Evolutionary conservation across 352 stramenopile species (phyloP).

Genomic region (Thalassiosira exigua): DNA sequence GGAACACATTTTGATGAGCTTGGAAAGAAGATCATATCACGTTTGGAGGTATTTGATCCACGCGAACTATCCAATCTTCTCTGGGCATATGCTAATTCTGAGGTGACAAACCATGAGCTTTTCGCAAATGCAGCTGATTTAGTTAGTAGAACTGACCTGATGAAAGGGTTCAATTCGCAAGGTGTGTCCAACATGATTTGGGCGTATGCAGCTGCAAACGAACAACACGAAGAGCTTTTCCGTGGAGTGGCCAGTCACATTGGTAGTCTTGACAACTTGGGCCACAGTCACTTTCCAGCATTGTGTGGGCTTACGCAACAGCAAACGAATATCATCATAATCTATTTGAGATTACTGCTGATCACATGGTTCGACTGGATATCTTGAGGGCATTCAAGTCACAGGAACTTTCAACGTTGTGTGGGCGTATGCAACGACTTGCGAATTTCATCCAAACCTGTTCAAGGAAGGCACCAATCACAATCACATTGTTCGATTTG

Average conservation of each 20-base stretch:
- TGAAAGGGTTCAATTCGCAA: slow-evolving; percentile 7
- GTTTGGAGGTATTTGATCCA: not conserved
- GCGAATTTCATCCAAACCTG: slow-evolving; percentile 7
- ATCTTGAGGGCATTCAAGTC: slow-evolving; percentile 6
- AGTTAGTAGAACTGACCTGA: not conserved
- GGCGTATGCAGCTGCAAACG: slow-evolving; percentile 5
- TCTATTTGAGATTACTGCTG: slow-evolving; percentile 13
- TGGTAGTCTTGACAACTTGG: slow-evolving; percentile 10
- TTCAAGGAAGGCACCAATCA: slow-evolving; percentile 24
- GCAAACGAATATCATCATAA: not conserved
- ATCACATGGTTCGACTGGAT: slow-evolving; percentile 16
- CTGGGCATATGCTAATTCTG: slow-evolving; percentile 18
- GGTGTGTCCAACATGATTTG: slow-evolving; percentile 8
- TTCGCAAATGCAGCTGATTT: slow-evolving; percentile 1
- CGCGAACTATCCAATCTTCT: slow-evolving; percentile 21
- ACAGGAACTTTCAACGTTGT: slow-evolving; percentile 18
- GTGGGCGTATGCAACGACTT: slow-evolving; percentile 12
- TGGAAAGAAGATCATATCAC: not conserved
- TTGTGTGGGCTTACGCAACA: slow-evolving; percentile 10
- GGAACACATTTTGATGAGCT: slow-evolving; percentile 9
- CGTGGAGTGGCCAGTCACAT: slow-evolving; percentile 4
- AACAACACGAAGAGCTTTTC: not conserved
- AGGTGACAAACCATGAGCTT: not conserved
- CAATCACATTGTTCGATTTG: slow-evolving; percentile 11
- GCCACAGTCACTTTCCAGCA: slow-evolving; percentile 14